Percentiles rank a stretch among this genome's conserved stretches.
Evolutionary conservation across 139 green algal genomes (phyloP).

Genomic region (Monoraphidium neglectum): DNA sequence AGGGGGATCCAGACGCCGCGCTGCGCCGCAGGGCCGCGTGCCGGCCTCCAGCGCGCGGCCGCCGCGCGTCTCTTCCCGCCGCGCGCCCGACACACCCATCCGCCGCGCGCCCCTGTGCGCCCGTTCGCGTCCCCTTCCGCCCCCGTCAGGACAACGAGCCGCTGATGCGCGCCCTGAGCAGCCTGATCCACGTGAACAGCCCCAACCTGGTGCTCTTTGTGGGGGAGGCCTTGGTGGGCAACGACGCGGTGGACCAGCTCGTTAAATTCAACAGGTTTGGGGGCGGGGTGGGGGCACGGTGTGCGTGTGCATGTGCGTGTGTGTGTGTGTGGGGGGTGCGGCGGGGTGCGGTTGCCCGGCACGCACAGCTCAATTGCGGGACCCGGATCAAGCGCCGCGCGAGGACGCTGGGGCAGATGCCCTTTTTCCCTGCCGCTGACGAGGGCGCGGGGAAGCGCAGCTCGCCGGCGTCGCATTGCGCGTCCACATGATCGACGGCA

Average conservation of each 20-base stretch:
- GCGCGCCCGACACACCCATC: no score
- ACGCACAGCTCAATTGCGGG: background rate
- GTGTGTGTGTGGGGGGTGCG: background rate
- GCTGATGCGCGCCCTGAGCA: constrained; percentile 96
- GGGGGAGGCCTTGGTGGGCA: constrained; percentile 98
- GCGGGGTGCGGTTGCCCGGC: background rate
- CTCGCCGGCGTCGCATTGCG: no score
- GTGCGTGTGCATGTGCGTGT: background rate
- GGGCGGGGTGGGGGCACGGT: background rate
- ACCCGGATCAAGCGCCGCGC: background rate
- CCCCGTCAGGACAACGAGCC: constrained; percentile 97
- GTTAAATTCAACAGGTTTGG: constrained; percentile 91
- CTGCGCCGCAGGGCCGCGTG: no score
- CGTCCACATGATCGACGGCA: no score
- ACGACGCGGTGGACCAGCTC: constrained; percentile 99
- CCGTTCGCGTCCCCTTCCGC: no score
- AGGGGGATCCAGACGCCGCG: no score
- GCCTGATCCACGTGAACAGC: constrained; percentile 92
- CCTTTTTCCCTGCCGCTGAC: no score
- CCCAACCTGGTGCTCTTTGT: constrained; percentile 98
- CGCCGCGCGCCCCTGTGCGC: no score
- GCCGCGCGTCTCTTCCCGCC: no score
- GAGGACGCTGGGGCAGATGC: background rate
- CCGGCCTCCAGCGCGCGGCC: no score
- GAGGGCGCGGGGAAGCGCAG: no score